Conservation (phyloP, 2,329 filamentous ascomycete genomes). For the Colletotrichum noveboracense region DNA sequence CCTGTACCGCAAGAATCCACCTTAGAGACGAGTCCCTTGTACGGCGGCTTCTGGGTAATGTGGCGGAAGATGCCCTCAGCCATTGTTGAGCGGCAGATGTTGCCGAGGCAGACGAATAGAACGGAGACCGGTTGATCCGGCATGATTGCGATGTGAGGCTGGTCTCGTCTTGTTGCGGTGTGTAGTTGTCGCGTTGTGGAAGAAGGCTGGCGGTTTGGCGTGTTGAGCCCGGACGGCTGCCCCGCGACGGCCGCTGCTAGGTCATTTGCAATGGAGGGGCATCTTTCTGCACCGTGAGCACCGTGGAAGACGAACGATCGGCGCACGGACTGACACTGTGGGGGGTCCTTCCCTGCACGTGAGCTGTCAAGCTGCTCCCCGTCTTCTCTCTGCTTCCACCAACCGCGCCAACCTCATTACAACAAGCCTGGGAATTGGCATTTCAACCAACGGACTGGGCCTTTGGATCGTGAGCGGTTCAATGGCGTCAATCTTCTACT, state of each 20-base stretch:
- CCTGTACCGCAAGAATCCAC: slow-evolving; percentile 91
- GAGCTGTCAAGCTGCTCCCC: neutral
- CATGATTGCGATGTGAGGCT: slow-evolving; percentile 30
- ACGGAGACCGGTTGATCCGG: slow-evolving; percentile 64
- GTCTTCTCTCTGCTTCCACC: neutral
- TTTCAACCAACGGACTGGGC: neutral
- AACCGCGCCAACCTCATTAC: neutral
- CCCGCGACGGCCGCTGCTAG: slow-evolving; percentile 3
- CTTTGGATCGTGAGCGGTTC: neutral
- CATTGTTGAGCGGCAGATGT: slow-evolving; percentile 96
- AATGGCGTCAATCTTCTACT: neutral
- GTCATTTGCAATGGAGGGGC: slow-evolving; percentile 10
- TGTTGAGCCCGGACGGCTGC: neutral
- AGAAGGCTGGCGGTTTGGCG: neutral
- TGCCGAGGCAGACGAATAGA: slow-evolving; percentile 95
- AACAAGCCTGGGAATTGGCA: neutral
- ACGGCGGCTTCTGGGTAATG: slow-evolving; percentile 65
- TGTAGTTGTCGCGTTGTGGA: slow-evolving; percentile 5
- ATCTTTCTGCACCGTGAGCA: neutral
- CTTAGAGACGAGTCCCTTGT: slow-evolving; percentile 62
- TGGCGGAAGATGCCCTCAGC: slow-evolving; percentile 90
- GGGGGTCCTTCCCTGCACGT: neutral
- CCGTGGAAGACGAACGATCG: neutral
- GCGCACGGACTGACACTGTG: neutral
- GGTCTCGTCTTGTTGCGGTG: neutral